Evolutionary conservation across 192 early-diverging fungal species (phyloP), one percentile per base, ranked within the genome.

Genomic region (Rhizophagus prolifer): DNA sequence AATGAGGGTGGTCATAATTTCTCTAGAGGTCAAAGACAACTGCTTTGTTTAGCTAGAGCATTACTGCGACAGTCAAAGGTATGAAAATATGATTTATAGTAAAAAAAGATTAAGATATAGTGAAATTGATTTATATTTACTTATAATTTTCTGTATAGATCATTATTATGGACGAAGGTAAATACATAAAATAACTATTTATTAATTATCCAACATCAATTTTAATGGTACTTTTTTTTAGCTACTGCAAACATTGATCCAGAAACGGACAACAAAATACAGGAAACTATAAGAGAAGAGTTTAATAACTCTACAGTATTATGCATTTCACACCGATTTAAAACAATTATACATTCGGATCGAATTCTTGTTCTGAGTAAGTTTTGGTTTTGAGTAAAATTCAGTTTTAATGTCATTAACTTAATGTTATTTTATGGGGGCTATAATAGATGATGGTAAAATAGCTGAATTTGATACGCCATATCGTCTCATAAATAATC

Each of bases 401-500:
- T 34, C 30, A 65, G 21, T 65, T 70, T 16, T 75, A 41, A 25
- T 21, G 30, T 60, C 47, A 2, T n/a, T 60, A 34, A 34, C 3
- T 12, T 28, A 30, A 38, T 67, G 8, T 58, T 65, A 38, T 74
- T 38, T 44, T 44, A 12, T 44, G 41, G 41, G 31, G 36, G 7
- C 10, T 12, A 12, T 54, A 28, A 26, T 79, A 80, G 93, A 94
- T 76, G 86, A 91, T 58, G 96, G 96, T 4, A 69, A 81, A 26
- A 85, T 96, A 0, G 86, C 86, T 23, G 96, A 97, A 82, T 95
- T 90, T 84, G 96, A 90, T 72, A 91, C 91, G 23, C 96, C 96
- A 3, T 54, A 84, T 41, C 85, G 86, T 25, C 81, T 97, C 46
- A 84, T 97, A 60, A 87, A 88, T 21, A 85, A 85, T 9, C 67